These are phyloP conservation scores for Reutealis trisperma DNA, from an alignment of 345 rosid species.

Conservation along the genomic window DNA sequence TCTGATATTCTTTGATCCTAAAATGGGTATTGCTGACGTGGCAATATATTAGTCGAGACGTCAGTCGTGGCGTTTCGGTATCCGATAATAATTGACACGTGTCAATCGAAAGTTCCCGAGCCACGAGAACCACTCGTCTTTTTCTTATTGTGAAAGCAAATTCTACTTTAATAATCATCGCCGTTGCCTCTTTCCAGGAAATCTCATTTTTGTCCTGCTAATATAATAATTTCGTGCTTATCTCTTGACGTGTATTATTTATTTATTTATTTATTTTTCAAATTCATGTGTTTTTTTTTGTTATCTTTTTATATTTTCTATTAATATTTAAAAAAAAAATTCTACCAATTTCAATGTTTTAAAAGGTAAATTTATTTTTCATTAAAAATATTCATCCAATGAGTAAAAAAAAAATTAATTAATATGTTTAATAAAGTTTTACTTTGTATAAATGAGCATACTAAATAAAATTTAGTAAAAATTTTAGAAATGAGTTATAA, in stretches of 20 bases:
- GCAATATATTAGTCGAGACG: not conserved
- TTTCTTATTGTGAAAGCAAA: not conserved
- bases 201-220: conserved; percentile 9
- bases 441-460: too few relatives aligned
- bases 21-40: too few relatives aligned
- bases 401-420: too few relatives aligned
- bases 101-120: conserved; percentile 35
- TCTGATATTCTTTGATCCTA: too few relatives aligned
- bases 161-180: not conserved
- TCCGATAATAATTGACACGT: not conserved
- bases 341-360: too few relatives aligned
- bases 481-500: too few relatives aligned
- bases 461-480: too few relatives aligned
- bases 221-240: too few relatives aligned
- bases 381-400: too few relatives aligned
- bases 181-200: not conserved
- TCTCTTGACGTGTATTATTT: not conserved
- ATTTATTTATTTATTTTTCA: not conserved
- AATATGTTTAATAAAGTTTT: too few relatives aligned
- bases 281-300: not conserved
- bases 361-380: too few relatives aligned
- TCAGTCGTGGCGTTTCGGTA: not conserved
- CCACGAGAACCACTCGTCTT: not conserved
- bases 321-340: too few relatives aligned
- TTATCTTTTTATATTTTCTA: not conserved